Base-by-base conservation (phyloP, 2,329 filamentous ascomycete genomes). In the Trichoderma oligosporum region DNA sequence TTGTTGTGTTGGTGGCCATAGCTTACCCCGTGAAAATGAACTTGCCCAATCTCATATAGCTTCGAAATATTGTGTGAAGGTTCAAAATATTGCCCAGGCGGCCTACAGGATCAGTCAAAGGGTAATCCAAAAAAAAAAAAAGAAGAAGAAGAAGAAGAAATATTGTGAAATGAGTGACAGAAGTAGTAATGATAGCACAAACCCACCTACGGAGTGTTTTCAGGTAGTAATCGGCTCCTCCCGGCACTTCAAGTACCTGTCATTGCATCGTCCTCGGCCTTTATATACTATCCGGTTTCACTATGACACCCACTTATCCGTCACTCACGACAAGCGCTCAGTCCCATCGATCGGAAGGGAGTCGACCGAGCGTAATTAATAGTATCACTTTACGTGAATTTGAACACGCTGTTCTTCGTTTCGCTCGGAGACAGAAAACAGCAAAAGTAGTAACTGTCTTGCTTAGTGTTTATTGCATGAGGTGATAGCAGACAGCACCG, bases 231-330 rank as follows among this genome's bases (percentile, higher is more conserved):
- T 16, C 14, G 49, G 22, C 4, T 20, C 25, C 49, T 54, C 25
- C 39, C 38, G 22, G 12, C 12, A 14, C 22, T n/a, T n/a, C n/a
- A n/a, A 12, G 20, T 18, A 35, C 20, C 29, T 44, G 29, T 45
- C 49, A 45, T 42, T 11, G 29, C 49, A 45, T 42, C n/a, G 29
- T 29, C 36, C 29, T 54, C 49, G 49, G 49, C 27, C 29, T 54
- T 27, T 18, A 31, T 35, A 18, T 24, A n/a, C n/a, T n/a, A 44
- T 44, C 39, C 49, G 39, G 49, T 54, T 54, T 54, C 49, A 54
- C 49, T 25, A 35, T 38, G 11, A 45, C 38, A 22, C 25, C 38
- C 39, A 39, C 47, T 27, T 39, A 22, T 35, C 49, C 45, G 29
- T 54, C 49, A 35, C 9, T 14, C n/a, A 20, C 20, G 27, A 7